Base-by-base conservation (phyloP, 2,329 filamentous ascomycete species). In the Hymenoscyphus scutula region DNA sequence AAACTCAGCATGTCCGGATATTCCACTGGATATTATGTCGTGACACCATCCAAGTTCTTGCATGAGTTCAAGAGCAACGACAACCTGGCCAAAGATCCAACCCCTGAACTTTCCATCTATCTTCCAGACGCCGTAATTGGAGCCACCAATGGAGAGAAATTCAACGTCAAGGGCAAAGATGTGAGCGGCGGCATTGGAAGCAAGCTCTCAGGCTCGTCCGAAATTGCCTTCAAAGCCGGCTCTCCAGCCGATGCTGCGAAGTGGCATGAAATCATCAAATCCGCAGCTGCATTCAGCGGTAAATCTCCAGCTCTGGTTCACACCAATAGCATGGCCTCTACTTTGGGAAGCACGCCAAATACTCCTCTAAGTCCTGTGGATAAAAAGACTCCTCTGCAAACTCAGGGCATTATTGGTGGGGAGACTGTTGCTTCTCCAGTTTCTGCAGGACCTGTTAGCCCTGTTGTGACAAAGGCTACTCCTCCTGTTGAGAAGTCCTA, bases 21-120 rank as follows among this genome's bases (percentile, higher is more conserved):
- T 77, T 88, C 86, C 66, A 85, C 90, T 0, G 86, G 85, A 61
- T 97, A 96, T 81, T 99, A 97, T 74, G 94, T 95, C 62, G 86
- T 98, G 56, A 96, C 92, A 0, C 90, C 92, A 0, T 85, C 90
- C 62, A 92, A 91, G 72, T 99, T 89, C 78, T 79, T 99, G 63
- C 95, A 99, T 79, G 93, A 97, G 77, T 99, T 96, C 82, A 96
- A 96, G 78, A 92, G 96, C 72, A 89, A 91, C 74, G 94, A 98
- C 72, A 84, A 87, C 72, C 69, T 82, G 58, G 81, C 82, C 56
- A 78, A 85, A 71, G 91, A 96, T 65, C 91, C 92, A 10, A 82
- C 84, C 62, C 94, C 95, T 0, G 94, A 99, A 75, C 81, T 95
- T 48, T 95, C 90, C 15, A 86, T 99, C 68, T 98, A 94, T 76